Percentiles rank a stretch among this genome's conserved stretches.
Evolutionary conservation across 2,329 filamentous ascomycete genomes (phyloP).

Genomic region (Apiospora arundinis): DNA sequence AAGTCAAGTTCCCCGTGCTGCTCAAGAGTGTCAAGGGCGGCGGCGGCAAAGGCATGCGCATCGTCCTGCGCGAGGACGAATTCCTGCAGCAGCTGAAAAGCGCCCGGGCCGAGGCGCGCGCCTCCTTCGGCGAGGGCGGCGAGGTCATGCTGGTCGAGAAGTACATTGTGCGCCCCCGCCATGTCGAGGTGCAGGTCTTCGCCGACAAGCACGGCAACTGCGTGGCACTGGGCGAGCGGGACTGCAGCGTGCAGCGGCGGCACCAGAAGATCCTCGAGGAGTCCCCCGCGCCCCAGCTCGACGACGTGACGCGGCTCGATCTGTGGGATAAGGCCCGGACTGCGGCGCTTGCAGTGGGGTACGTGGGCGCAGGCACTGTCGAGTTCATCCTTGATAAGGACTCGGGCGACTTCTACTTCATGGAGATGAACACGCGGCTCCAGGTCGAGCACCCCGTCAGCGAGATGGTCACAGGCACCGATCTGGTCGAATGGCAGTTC

Average conservation of each 20-base stretch:
- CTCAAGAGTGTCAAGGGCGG: constrained; percentile 83
- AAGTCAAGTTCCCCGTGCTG: constrained; percentile 72
- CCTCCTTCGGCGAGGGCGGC: constrained; percentile 80
- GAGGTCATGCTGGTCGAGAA: constrained; percentile 85
- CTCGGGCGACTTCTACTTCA: constrained; percentile 80
- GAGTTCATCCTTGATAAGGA: constrained; percentile 91
- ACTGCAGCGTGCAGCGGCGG: constrained; percentile 85
- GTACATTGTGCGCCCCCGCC: constrained; percentile 79
- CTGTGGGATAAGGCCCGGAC: constrained; percentile 71
- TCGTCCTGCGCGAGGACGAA: constrained; percentile 71
- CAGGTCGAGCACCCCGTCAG: constrained; percentile 97
- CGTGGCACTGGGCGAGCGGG: constrained; percentile 84
- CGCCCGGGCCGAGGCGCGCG: constrained; percentile 76
- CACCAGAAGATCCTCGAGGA: constrained; percentile 95
- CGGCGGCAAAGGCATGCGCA: constrained; percentile 85
- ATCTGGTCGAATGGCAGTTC: constrained; percentile 96
- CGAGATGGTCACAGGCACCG: constrained; percentile 70
- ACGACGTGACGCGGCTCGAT: constrained; percentile 62
- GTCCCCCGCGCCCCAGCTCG: constrained; percentile 76
- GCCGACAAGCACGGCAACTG: constrained; percentile 81
- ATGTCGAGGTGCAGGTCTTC: constrained; percentile 92
- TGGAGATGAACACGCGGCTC: constrained; percentile 85
- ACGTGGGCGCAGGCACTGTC: constrained; percentile 87
- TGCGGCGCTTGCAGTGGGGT: constrained; percentile 77
- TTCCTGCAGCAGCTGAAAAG: constrained; percentile 74